Evolutionary conservation across 1,284 basidiomycete species (phyloP).

Genomic region (Cystobasidium sp.): DNA sequence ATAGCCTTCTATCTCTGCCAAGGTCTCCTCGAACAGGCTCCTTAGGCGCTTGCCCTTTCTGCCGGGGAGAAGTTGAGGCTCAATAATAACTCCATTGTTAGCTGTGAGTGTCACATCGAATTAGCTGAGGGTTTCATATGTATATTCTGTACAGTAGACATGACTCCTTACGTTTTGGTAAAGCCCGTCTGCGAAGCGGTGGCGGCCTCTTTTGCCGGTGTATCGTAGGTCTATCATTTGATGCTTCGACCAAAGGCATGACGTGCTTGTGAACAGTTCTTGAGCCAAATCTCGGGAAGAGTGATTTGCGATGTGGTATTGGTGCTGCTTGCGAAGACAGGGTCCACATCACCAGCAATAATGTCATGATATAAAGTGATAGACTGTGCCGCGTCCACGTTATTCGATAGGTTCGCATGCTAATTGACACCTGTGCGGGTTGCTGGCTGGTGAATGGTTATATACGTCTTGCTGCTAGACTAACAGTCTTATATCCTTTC

Average conservation of each 20-base stretch:
- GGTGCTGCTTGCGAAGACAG: slow-evolving; percentile 3
- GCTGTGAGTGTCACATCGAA: too few relatives aligned
- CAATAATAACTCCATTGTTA: slow-evolving; percentile 34
- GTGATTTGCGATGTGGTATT: slow-evolving; percentile 5
- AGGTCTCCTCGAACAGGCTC: slow-evolving; percentile 38
- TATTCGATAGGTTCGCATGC: not conserved
- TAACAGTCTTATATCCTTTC: too few relatives aligned
- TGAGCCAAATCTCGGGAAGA: not conserved
- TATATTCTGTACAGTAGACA: not conserved
- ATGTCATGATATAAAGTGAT: too few relatives aligned
- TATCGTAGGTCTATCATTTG: not conserved
- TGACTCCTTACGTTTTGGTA: not conserved
- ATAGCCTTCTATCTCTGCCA: slow-evolving; percentile 13
- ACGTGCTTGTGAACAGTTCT: slow-evolving; percentile 15
- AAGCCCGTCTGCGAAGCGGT: not conserved
- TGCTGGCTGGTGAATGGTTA: too few relatives aligned
- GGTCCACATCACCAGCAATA: too few relatives aligned
- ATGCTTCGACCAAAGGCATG: slow-evolving; percentile 7
- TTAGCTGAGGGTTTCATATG: too few relatives aligned
- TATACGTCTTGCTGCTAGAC: too few relatives aligned
- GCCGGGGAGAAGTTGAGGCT: slow-evolving; percentile 8
- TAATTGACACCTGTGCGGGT: too few relatives aligned
- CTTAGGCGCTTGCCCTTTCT: slow-evolving; percentile 17
- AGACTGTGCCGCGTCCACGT: not conserved
- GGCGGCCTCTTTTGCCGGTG: not conserved